A percentile compares a stretch with the other conserved stretches of the same genome.
These are phyloP conservation scores for Globisporangium abappressorium DNA, from an alignment of 352 stramenopile species.

Conservation along the genomic window DNA sequence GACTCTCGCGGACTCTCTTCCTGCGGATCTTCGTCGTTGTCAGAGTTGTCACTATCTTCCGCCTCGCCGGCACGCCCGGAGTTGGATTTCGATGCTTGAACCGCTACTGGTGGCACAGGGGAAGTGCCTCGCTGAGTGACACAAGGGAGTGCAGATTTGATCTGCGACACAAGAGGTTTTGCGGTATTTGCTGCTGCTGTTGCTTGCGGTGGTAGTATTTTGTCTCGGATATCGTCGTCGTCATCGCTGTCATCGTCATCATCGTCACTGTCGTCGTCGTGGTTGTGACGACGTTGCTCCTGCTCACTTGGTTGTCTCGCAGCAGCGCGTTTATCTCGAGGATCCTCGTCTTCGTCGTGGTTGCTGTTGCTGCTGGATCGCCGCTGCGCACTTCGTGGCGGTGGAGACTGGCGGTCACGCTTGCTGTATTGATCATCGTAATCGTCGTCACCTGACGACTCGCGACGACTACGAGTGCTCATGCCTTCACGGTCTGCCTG, in stretches of 20 bases:
- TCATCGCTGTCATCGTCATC: constrained; percentile 13
- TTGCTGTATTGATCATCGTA: not conserved
- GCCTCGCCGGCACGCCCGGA: constrained; percentile 4
- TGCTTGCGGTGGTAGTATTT: not conserved
- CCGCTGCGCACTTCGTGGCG: not conserved
- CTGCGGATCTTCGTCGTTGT: constrained; percentile 32
- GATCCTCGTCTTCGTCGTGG: not conserved
- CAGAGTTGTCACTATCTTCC: constrained; percentile 23
- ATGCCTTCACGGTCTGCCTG: not conserved
- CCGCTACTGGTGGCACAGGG: constrained; percentile 14
- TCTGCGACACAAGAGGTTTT: constrained; percentile 55
- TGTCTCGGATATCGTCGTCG: constrained; percentile 12
- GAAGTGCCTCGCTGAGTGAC: constrained; percentile 7
- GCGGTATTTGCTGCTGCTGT: constrained; percentile 9
- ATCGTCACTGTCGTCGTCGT: not conserved
- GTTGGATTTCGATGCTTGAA: not conserved
- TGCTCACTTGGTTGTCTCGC: not conserved
- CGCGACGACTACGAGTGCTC: not conserved
- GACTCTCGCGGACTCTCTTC: constrained; percentile 40
- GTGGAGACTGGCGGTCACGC: not conserved
- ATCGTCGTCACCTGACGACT: not conserved
- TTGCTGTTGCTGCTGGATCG: constrained; percentile 3
- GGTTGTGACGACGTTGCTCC: not conserved
- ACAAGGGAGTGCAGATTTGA: constrained; percentile 42
- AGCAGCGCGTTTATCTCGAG: not conserved